Base-by-base conservation (phyloP, 2,329 filamentous ascomycete species). In the Didymella keratinophila region DNA sequence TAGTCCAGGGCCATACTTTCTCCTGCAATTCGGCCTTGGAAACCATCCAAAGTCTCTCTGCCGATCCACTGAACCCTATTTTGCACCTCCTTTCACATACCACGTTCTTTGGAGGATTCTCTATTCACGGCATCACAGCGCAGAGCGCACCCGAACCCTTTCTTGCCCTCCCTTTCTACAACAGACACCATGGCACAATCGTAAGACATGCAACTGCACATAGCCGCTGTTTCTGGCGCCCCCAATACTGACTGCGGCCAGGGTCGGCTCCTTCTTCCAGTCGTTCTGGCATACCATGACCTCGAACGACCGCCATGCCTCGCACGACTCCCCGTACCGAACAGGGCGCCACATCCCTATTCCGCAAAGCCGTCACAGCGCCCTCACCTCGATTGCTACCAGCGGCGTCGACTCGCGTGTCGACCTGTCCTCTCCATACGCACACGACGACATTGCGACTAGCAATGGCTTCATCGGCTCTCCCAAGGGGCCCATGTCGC, bases 221-320 rank as follows among this genome's bases (percentile, higher is more conserved):
- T 16, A 18, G 18, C 18, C 11, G 45, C 39, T 23, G 50, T 44
- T 36, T 42, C 32, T 41, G 41, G 46, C 51, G 42, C 28, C 37
- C 34, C 43, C 57, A 57, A 51, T 21, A 63, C 73, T 77, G 65
- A 76, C 69, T 32, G 50, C 48, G 32, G 52, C 52, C 70, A 77
- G 74, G 56, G 70, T 78, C 47, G 67, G 73, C 32, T 61, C 68
- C 54, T 87, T 89, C 79, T 90, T 95, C 79, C 90, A 90, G 79
- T 91, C 90, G 62, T 94, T 99, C 81, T 99, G 95, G 95, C 95
- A 98, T 69, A 95, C 77, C 59, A 78, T 90, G 85, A 90, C 87
- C 76, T 89, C 87, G 64, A 85, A 88, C 72, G 84, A 88, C 81
- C 96, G 95, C 62, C 87, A 99, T 82, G 96, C 95, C 64, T 89